These are phyloP conservation scores for Saccharum officinarum DNA, from an alignment of 176 grass and related monocot species.

Conservation along the genomic window DNA sequence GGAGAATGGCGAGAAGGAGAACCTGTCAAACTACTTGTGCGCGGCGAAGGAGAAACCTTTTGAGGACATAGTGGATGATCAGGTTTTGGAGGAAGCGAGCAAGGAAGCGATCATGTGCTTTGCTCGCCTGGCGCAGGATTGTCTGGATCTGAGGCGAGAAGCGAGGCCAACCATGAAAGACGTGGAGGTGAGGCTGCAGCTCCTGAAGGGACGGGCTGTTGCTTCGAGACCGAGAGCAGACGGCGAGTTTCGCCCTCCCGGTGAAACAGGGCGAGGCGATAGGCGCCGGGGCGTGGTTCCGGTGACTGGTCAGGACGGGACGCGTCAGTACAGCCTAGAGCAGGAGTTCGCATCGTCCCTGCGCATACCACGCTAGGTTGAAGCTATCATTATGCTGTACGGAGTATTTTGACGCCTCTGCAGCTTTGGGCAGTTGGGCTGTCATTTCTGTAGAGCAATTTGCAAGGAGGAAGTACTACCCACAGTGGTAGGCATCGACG, in stretches of 20 bases:
- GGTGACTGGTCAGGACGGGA: not conserved
- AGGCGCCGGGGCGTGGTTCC: not conserved
- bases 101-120: not conserved
- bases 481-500: too few relatives aligned
- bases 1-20: conserved; percentile 28
- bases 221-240: not conserved
- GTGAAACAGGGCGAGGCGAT: not conserved
- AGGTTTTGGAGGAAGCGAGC: not conserved
- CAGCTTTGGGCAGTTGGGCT: too few relatives aligned
- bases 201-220: not conserved
- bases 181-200: conserved; percentile 22
- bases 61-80: not conserved
- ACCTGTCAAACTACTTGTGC: conserved; percentile 19
- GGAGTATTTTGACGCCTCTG: too few relatives aligned
- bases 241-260: too few relatives aligned
- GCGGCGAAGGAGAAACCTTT: not conserved
- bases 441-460: too few relatives aligned
- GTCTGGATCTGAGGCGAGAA: not conserved
- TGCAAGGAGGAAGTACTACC: too few relatives aligned
- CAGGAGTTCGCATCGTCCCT: not conserved
- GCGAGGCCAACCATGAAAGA: conserved; percentile 36
- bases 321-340: conserved; percentile 32
- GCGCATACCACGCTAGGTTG: not conserved
- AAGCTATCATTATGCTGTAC: too few relatives aligned
- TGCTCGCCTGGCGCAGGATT: not conserved